phyloP scores from a whole-genome alignment of 2,329 filamentous ascomycete species.

The Aureobasidium namibiae region DNA sequence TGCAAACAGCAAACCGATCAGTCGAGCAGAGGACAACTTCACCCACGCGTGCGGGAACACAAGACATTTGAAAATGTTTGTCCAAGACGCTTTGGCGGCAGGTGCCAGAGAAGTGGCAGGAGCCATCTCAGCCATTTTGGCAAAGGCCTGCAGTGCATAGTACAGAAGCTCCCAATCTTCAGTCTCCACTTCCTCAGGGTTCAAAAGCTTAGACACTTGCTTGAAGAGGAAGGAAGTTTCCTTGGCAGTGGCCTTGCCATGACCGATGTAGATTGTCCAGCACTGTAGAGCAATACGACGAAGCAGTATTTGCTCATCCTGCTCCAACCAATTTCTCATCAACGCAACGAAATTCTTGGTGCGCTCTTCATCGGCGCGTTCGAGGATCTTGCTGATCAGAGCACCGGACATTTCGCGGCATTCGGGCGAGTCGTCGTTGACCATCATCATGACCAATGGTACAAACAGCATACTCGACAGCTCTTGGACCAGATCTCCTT shows the following conservation, averaged over 20 bases:
- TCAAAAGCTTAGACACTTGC: constrained; percentile 43
- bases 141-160: constrained; percentile 61
- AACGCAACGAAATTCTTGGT: constrained; percentile 62
- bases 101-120: constrained; percentile 56
- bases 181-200: constrained; percentile 38
- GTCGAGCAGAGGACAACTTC: constrained; percentile 65
- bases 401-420: constrained; percentile 76
- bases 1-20: constrained; percentile 69
- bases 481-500: constrained; percentile 73
- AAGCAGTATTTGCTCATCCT: constrained; percentile 63
- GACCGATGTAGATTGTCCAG: constrained; percentile 76
- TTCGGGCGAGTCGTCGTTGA: constrained; percentile 79
- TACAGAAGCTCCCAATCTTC: constrained; percentile 67
- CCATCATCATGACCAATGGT: constrained; percentile 73
- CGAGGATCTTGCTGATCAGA: constrained; percentile 73
- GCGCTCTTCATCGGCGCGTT: constrained; percentile 64
- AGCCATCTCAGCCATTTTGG: constrained; percentile 58
- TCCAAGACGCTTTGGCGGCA: constrained; percentile 61
- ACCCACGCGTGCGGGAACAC: constrained; percentile 59
- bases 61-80: constrained; percentile 57
- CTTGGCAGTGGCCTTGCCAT: constrained; percentile 52
- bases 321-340: constrained; percentile 63
- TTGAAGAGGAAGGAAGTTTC: constrained; percentile 55
- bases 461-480: constrained; percentile 75
- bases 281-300: constrained; percentile 68